Percentiles rank a stretch among this genome's conserved stretches.
Conservation (phyloP, 257 asterid genomes). For the Solanum medicagineum region DNA sequence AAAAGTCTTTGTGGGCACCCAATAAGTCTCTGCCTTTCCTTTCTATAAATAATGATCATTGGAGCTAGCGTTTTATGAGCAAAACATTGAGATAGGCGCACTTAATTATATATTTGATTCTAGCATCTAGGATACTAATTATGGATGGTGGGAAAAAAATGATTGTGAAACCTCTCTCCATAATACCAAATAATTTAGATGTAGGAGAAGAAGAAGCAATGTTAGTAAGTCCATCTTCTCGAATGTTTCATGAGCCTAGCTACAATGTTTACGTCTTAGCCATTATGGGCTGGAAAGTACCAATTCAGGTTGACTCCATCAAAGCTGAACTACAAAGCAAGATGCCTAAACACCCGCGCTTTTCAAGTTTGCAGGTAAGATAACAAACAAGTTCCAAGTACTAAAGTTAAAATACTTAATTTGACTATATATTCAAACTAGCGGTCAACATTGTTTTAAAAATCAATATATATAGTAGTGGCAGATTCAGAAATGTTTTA, state of each 20-base stretch:
- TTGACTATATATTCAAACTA: not conserved
- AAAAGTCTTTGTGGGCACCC: not conserved
- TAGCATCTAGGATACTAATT: not conserved
- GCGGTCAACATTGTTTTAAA: not conserved
- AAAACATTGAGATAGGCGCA: not conserved
- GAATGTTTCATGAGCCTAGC: not conserved
- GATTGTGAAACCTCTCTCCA: not conserved
- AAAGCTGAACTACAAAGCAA: not conserved
- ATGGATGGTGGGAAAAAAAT: not conserved
- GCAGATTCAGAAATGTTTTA: too few species aligned
- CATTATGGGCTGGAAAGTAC: not conserved
- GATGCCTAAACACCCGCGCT: not conserved
- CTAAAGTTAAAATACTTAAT: not conserved
- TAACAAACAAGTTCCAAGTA: not conserved
- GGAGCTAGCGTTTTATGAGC: too few species aligned
- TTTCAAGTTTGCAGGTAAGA: not conserved
- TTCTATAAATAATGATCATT: not conserved
- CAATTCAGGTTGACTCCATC: not conserved
- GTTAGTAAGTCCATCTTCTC: not conserved
- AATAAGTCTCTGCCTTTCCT: too few species aligned
- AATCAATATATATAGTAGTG: not conserved
- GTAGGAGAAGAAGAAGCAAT: not conserved
- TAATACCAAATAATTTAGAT: not conserved
- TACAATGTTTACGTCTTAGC: not conserved
- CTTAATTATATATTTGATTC: not conserved